Evolutionary conservation across 2,329 filamentous ascomycete genomes (phyloP), one percentile per base, ranked within the genome.

Genomic region (Metarhizium humberi): DNA sequence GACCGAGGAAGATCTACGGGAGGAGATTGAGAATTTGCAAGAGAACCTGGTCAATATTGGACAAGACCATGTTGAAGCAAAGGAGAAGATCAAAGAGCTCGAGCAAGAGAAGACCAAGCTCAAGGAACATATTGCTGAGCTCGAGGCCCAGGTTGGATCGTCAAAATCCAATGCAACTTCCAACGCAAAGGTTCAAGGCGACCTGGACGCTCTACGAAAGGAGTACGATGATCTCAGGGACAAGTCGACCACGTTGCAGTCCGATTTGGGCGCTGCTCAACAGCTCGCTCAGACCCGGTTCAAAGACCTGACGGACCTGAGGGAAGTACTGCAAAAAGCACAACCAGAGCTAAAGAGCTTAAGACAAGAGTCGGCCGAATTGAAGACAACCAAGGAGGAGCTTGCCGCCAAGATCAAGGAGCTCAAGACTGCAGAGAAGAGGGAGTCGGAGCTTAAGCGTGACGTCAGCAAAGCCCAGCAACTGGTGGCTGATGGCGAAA

Each of bases 231-330:
- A 85, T 46, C 76, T 95, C 40, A 90, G 88, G 69, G 72, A 78
- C 20, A 90, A 86, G 68, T 82, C 85, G 0, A 76, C 82, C 2
- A 79, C 81, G 0, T 70, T 96, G 18, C 85, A 95, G 65, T 89
- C 87, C 0, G 92, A 99, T 66, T 78, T 97, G 3, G 87, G 85
- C 2, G 91, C 91, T 2, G 87, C 92, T 0, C 86, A 96, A 67
- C 85, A 95, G 69, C 79, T 97, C 13, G 90, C 94, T 0, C 86
- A 95, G 58, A 87, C 82, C 16, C 81, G 94, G 34, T 97, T 91
- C 75, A 95, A 91, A 69, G 92, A 97, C 57, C 75, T 96, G 2
- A 86, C 85, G 0, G 88, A 95, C 32, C 75, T 96, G 49, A 81
- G 86, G 20, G 88, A 92, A 58, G 77, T 92, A 2, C 71, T 96